A percentile compares a stretch with the other conserved stretches of the same genome.
phyloP scores from a whole-genome alignment of 306 rosid genomes.

The Rosa multiflora region DNA sequence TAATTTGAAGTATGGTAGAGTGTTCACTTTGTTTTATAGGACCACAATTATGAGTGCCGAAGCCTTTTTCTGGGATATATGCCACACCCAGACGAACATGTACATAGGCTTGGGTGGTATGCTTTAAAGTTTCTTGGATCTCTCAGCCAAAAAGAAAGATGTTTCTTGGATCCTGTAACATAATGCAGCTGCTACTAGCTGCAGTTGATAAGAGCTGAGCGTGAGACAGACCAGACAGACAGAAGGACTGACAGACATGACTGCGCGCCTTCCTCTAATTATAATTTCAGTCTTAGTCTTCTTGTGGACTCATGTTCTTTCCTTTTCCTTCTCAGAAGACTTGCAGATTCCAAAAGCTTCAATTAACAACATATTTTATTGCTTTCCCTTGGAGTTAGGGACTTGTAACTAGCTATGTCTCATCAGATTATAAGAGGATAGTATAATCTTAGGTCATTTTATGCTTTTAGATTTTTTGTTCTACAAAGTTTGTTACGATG shows the following conservation, averaged over 20 bases:
- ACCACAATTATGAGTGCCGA: not conserved
- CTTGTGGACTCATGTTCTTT: conserved; percentile 27
- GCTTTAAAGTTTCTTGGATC: conserved; percentile 40
- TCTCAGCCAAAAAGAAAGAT: not conserved
- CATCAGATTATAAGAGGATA: not conserved
- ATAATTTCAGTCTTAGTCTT: not conserved
- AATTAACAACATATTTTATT: not conserved
- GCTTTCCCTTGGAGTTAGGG: not conserved
- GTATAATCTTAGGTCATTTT: not conserved
- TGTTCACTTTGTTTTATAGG: not conserved
- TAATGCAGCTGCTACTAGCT: conserved; percentile 2
- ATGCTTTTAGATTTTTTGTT: not conserved
- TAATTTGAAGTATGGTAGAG: not conserved
- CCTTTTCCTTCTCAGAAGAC: conserved; percentile 51
- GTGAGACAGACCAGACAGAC: conserved; percentile 22
- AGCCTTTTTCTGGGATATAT: not conserved
- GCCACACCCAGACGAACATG: not conserved
- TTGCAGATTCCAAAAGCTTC: conserved; percentile 38
- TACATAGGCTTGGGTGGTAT: not conserved
- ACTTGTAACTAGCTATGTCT: not conserved
- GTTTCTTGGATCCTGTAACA: conserved; percentile 55
- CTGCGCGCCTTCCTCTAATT: not conserved
- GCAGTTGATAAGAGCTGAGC: conserved; percentile 24
- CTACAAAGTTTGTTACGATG: not conserved
- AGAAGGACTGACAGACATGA: conserved; percentile 9